These are phyloP conservation scores for Aspergillus flavus DNA, from an alignment of 2,329 filamentous ascomycete species.

Conservation along the genomic window DNA sequence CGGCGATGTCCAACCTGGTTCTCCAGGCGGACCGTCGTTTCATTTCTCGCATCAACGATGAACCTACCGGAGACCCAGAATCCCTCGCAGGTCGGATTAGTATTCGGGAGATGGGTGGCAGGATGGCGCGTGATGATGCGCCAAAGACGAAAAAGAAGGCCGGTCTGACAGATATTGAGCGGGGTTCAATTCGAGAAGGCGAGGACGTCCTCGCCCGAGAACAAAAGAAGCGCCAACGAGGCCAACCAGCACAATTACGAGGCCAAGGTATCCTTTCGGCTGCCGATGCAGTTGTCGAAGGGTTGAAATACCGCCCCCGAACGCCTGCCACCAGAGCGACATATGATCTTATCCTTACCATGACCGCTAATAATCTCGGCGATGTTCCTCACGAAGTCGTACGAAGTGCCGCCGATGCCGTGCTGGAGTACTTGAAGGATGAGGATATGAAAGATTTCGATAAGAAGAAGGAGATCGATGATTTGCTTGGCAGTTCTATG, in stretches of 20 bases:
- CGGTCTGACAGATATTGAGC: slow-evolving; percentile 69
- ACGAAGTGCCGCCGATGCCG: slow-evolving; percentile 88
- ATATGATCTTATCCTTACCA: slow-evolving; percentile 90
- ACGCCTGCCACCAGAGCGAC: slow-evolving; percentile 89
- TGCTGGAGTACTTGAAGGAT: slow-evolving; percentile 89
- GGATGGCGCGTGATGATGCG: slow-evolving; percentile 75
- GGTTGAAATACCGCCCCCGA: slow-evolving; percentile 85
- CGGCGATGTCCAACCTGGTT: slow-evolving; percentile 99
- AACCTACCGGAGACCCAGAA: slow-evolving; percentile 95
- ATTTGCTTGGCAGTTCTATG: slow-evolving; percentile 81
- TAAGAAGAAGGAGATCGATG: slow-evolving; percentile 97
- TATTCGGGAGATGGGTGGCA: slow-evolving; percentile 90
- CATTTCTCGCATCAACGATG: slow-evolving; percentile 86
- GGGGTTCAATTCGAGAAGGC: slow-evolving; percentile 76
- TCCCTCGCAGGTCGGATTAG: slow-evolving; percentile 92
- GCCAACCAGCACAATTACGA: slow-evolving; percentile 69
- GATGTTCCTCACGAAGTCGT: slow-evolving; percentile 92
- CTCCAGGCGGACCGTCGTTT: slow-evolving; percentile 99
- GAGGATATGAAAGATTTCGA: slow-evolving; percentile 96
- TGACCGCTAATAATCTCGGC: slow-evolving; percentile 83
- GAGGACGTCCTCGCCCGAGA: slow-evolving; percentile 81
- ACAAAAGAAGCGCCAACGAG: slow-evolving; percentile 81
- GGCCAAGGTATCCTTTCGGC: slow-evolving; percentile 80
- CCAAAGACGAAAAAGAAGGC: slow-evolving; percentile 78
- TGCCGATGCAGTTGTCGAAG: slow-evolving; percentile 84